Percentiles rank a stretch among this genome's conserved stretches.
Conservation (phyloP, 345 rosid species). For the Psidium guajava region DNA sequence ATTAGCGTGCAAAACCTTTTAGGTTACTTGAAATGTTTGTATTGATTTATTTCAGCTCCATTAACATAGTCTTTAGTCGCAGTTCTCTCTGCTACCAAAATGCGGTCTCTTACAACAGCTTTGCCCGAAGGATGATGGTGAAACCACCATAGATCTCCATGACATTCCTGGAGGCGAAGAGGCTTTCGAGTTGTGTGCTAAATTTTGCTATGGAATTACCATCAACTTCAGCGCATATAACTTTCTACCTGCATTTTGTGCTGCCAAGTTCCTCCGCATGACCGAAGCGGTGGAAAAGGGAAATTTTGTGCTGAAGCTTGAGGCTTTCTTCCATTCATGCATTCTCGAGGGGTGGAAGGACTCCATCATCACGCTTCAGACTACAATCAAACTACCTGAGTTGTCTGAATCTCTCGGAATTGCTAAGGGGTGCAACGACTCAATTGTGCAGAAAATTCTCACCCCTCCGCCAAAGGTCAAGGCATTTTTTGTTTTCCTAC, state of each 20-base stretch:
- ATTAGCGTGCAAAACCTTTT: not conserved
- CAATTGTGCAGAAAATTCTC: constrained; percentile 74
- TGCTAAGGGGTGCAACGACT: constrained; percentile 73
- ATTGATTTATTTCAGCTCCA: not conserved
- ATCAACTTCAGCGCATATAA: constrained; percentile 79
- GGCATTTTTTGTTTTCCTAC: not conserved
- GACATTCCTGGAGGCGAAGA: constrained; percentile 94
- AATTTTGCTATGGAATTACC: constrained; percentile 90
- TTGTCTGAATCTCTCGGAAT: constrained; percentile 91
- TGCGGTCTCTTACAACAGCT: constrained; percentile 73
- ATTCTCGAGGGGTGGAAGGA: constrained; percentile 96
- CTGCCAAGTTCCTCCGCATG: constrained; percentile 91
- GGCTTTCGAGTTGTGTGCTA: constrained; percentile 91
- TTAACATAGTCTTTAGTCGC: constrained; percentile 17
- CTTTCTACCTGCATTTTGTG: constrained; percentile 76
- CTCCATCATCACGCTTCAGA: constrained; percentile 63
- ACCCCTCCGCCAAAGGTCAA: constrained; percentile 63
- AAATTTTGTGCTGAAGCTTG: constrained; percentile 66
- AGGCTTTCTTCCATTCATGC: constrained; percentile 84
- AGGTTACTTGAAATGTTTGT: not conserved
- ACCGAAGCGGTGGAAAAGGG: constrained; percentile 76
- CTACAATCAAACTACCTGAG: constrained; percentile 51
- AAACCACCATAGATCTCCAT: constrained; percentile 52
- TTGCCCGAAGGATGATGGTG: constrained; percentile 41
- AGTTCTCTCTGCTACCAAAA: constrained; percentile 78